Base-by-base conservation (phyloP, 495 filamentous ascomycete species). In the Talaromyces thailandensis region DNA sequence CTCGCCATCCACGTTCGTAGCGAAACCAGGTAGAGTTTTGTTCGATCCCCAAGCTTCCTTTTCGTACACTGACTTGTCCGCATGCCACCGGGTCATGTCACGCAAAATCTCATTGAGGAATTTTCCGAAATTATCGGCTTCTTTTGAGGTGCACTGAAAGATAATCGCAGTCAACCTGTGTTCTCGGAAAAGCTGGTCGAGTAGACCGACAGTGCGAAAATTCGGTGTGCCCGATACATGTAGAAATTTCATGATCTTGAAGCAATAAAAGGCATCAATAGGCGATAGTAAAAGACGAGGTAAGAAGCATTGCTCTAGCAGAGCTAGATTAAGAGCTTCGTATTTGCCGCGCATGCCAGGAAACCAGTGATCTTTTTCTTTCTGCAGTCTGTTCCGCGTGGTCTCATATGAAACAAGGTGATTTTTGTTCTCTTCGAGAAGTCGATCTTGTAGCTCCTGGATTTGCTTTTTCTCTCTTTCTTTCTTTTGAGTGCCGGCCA, bases 261-360 rank as follows among this genome's bases (percentile, higher is more conserved):
- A 94, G 60, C 83, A 86, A 71, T 90, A 99, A 57, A 92, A 87
- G 4, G 93, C 89, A 69, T 99, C 95, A 28, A 88, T 76, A 3
- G 90, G 84, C 0, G 93, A 96, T 18, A 97, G 74, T 4, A 93
- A 80, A 35, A 96, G 76, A 23, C 95, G 86, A 11, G 95, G 94
- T 26, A 97, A 73, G 62, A 99, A 86, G 71, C 95, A 99, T 65
- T 93, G 85, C 68, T 96, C 91, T 29, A 98, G 80, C 24, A 99
- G 73, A 4, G 85, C 82, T 65, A 89, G 81, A 60, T 92, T 86
- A 6, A 94, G 75, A 12, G 77, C 79, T 58, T 93, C 84, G 29
- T 81, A 77, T 63, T 89, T 88, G 24, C 78, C 76, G 8, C 81
- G 80, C 67, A 82, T 78, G 24, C 76, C 74, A 8, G 80, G 75